Conservation (phyloP, 2,329 filamentous ascomycete species). For the Fusarium domesticum region DNA sequence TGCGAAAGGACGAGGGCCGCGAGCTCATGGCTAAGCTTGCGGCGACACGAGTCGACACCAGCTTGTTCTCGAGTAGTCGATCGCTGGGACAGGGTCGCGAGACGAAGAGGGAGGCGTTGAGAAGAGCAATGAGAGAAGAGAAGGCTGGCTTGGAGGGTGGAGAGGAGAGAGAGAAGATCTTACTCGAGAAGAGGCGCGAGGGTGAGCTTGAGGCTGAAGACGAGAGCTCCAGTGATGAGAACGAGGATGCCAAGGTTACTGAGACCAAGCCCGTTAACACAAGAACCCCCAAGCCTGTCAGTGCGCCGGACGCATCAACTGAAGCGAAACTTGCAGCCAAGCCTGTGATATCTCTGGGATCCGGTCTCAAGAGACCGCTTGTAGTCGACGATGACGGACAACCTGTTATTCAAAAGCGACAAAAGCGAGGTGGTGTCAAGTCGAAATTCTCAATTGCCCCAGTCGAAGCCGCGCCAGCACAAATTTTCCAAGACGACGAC, state of each 20-base stretch:
- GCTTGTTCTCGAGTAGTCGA: conserved; percentile 72
- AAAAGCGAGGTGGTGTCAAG: conserved; percentile 63
- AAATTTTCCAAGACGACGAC: conserved; percentile 29
- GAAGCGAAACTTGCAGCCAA: conserved; percentile 4
- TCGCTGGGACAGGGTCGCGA: conserved; percentile 70
- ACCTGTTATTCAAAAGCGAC: conserved; percentile 79
- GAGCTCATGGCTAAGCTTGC: conserved; percentile 81
- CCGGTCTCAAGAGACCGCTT: conserved; percentile 82
- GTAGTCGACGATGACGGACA: conserved; percentile 75
- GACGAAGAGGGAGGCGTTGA: conserved; percentile 67
- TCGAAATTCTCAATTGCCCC: conserved; percentile 48
- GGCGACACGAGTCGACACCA: conserved; percentile 75
- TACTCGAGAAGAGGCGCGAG: conserved; percentile 45
- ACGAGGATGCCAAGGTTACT: conserved; percentile 9
- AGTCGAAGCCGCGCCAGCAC: conserved; percentile 40
- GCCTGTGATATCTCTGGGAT: conserved; percentile 50
- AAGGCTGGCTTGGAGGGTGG: conserved; percentile 59
- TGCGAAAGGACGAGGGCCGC: conserved; percentile 89
- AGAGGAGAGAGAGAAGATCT: conserved; percentile 51
- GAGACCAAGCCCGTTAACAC: conserved; percentile 1
- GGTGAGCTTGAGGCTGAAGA: conserved; percentile 24
- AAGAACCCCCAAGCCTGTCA: neutral
- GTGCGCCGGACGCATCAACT: conserved; percentile 4
- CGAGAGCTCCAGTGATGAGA: conserved; percentile 21
- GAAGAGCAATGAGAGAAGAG: conserved; percentile 61